A percentile compares a stretch with the other conserved stretches of the same genome.
Conservation (phyloP, 495 filamentous ascomycete genomes). For the Schizothecium vesticola region DNA sequence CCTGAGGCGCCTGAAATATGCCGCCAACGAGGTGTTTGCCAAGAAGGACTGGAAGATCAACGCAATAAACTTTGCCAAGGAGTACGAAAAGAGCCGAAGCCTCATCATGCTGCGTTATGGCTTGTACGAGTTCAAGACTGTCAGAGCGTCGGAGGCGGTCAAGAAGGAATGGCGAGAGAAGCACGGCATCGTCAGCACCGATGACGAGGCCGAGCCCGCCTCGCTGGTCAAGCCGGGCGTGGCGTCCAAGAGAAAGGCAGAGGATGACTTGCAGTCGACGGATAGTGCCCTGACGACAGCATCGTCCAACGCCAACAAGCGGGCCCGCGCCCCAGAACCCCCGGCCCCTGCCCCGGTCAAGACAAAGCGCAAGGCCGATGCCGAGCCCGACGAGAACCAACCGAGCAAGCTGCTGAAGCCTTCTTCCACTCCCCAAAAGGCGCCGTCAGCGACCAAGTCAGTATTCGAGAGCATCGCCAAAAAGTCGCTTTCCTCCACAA, state of each 20-base stretch:
- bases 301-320: conserved; percentile 39
- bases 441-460: conserved; percentile 44
- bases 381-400: conserved; percentile 47
- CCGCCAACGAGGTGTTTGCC: conserved; percentile 45
- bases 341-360: conserved; percentile 20
- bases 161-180: conserved; percentile 45
- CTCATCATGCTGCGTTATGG: conserved; percentile 49
- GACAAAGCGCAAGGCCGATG: conserved; percentile 43
- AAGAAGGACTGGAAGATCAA: conserved; percentile 52
- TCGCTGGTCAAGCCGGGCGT: conserved; percentile 16
- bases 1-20: conserved; percentile 47
- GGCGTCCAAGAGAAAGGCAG: conserved; percentile 42
- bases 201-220: conserved; percentile 23
- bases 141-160: conserved; percentile 43
- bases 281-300: conserved; percentile 30
- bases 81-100: conserved; percentile 50
- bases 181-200: conserved; percentile 37
- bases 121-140: conserved; percentile 49
- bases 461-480: conserved; percentile 45
- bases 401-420: conserved; percentile 57
- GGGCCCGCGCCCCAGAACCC: conserved; percentile 30
- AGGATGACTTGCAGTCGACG: conserved; percentile 35
- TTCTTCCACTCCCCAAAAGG: conserved; percentile 26
- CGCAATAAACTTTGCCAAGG: conserved; percentile 47
- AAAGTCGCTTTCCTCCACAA: conserved; percentile 18